Conservation (phyloP, 1,139 yeast genomes). For the Candida buenavistaensis region DNA sequence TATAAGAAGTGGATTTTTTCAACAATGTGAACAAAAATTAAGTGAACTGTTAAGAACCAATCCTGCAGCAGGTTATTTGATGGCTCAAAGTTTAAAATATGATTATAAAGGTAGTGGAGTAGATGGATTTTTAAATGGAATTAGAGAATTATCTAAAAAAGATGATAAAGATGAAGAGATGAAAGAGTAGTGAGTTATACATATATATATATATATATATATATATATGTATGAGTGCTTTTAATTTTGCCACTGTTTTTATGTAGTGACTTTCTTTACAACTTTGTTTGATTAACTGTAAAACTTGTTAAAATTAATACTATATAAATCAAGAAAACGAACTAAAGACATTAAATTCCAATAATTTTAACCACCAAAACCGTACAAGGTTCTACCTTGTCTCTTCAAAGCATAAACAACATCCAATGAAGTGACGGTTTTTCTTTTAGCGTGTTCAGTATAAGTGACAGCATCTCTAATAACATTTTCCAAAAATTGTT, state of each 20-base stretch:
- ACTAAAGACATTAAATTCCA: neutral
- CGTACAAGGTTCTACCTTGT: slow-evolving; percentile 99
- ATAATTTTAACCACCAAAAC: slow-evolving; percentile 91
- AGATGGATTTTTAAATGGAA: slow-evolving; percentile 51
- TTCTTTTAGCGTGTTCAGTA: slow-evolving; percentile 99
- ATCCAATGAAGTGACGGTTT: slow-evolving; percentile 98
- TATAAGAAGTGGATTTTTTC: slow-evolving; percentile 54
- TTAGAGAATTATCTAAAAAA: slow-evolving; percentile 33
- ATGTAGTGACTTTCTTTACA: neutral
- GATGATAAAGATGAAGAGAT: slow-evolving; percentile 17
- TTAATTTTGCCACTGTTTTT: neutral
- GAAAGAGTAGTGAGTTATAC: too few relatives aligned
- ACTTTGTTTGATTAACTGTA: neutral
- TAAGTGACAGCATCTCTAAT: slow-evolving; percentile 99
- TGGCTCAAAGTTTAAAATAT: slow-evolving; percentile 52
- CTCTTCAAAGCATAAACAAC: slow-evolving; percentile 99
- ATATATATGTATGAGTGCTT: too few relatives aligned
- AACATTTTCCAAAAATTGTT: slow-evolving; percentile 94
- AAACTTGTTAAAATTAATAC: slow-evolving; percentile 3
- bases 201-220: too few relatives aligned
- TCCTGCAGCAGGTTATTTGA: slow-evolving; percentile 52
- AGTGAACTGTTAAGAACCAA: slow-evolving; percentile 40
- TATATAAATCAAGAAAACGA: slow-evolving; percentile 2
- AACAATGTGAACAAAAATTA: slow-evolving; percentile 46
- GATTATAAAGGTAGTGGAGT: slow-evolving; percentile 62